A percentile compares a stretch with the other conserved stretches of the same genome.
Evolutionary conservation across 441 rosid species (phyloP).

Genomic region (Arabidopsis lyrata): DNA sequence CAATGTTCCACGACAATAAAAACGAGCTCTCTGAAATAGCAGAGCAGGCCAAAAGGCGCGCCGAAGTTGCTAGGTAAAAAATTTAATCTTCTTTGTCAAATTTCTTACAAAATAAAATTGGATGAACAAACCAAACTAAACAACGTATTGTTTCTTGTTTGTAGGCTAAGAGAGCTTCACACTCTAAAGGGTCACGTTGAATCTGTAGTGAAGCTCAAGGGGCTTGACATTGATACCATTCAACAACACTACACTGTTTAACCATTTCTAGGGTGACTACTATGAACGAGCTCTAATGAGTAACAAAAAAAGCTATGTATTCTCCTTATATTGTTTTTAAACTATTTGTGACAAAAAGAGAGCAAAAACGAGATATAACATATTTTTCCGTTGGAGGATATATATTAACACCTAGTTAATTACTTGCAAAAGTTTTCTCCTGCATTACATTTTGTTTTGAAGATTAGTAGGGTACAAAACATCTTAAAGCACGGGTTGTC

Average conservation of each 20-base stretch:
- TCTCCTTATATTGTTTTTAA: background rate
- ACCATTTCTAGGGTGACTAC: constrained; percentile 1
- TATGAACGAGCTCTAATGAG: background rate
- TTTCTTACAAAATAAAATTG: background rate
- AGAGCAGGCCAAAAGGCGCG: constrained; percentile 72
- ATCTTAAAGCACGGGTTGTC: no score
- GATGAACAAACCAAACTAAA: background rate
- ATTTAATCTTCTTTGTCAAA: background rate
- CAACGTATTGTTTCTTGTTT: constrained; percentile 2
- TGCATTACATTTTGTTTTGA: background rate
- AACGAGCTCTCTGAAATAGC: constrained; percentile 69
- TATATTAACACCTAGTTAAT: constrained; percentile 15
- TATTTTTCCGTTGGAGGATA: constrained; percentile 33
- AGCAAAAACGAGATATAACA: constrained; percentile 8
- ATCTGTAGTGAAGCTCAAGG: constrained; percentile 73
- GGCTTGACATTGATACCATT: constrained; percentile 68
- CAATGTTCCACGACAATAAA: constrained; percentile 53
- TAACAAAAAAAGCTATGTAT: constrained; percentile 21
- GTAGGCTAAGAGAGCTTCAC: constrained; percentile 73
- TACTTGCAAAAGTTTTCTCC: background rate
- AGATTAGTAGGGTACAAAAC: no score
- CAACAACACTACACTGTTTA: constrained; percentile 76
- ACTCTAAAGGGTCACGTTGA: constrained; percentile 76
- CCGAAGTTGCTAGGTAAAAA: constrained; percentile 68
- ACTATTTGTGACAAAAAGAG: constrained; percentile 31